Evolutionary conservation across 1,139 yeast genomes (phyloP).

Genomic region (Magnusiomyces clavatus): DNA sequence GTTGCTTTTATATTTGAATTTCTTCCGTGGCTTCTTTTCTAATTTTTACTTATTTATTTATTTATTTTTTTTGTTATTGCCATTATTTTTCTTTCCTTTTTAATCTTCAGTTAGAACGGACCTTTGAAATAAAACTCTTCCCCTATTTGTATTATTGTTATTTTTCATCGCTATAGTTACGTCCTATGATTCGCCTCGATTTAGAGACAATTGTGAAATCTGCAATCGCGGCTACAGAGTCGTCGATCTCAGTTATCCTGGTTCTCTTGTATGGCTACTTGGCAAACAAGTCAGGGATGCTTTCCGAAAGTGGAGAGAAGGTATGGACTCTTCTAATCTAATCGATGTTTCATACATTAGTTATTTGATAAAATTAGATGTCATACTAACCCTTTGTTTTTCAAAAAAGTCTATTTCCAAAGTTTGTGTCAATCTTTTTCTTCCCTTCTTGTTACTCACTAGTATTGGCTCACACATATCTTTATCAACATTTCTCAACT

Average conservation of each 20-base stretch:
- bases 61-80: too few species aligned
- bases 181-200: constrained; percentile 3
- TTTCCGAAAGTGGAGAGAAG: constrained; percentile 14
- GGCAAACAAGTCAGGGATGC: constrained; percentile 11
- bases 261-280: constrained; percentile 16
- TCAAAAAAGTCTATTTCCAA: constrained; percentile 14
- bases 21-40: too few species aligned
- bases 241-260: constrained; percentile 18
- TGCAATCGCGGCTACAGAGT: constrained; percentile 16
- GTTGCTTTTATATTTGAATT: too few species aligned
- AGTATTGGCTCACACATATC: constrained; percentile 21
- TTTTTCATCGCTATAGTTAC: background rate
- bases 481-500: constrained; percentile 14
- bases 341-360: too few species aligned
- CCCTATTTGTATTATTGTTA: too few species aligned
- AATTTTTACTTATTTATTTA: too few species aligned
- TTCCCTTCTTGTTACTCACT: constrained; percentile 20
- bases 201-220: constrained; percentile 11
- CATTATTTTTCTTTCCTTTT: too few species aligned
- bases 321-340: constrained; percentile 9
- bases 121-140: too few species aligned
- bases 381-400: constrained; percentile 1
- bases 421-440: constrained; percentile 19
- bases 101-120: too few species aligned
- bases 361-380: too few species aligned